A percentile compares a stretch with the other conserved stretches of the same genome.
These are phyloP conservation scores for Colletotrichum camelliae DNA, from an alignment of 2,329 filamentous ascomycete species.

Conservation along the genomic window DNA sequence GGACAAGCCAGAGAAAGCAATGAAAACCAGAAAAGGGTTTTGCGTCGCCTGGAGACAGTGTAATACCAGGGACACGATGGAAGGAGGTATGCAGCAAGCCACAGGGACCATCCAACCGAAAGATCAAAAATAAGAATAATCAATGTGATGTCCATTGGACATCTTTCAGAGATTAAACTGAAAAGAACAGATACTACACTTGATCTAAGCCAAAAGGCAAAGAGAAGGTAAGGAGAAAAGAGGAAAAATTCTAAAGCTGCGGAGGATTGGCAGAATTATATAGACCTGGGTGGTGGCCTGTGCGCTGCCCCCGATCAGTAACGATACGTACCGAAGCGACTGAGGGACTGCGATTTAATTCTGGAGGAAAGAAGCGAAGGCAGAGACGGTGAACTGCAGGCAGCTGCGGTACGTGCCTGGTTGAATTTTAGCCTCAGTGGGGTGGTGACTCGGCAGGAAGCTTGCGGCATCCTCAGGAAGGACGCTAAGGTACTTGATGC, in stretches of 20 bases:
- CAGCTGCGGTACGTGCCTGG: background rate
- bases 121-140: constrained; percentile 15
- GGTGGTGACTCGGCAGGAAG: background rate
- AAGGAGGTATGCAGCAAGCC: constrained; percentile 2
- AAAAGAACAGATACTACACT: constrained; percentile 21
- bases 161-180: constrained; percentile 13
- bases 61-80: constrained; percentile 19
- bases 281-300: background rate
- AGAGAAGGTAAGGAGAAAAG: constrained; percentile 1
- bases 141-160: background rate
- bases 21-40: background rate
- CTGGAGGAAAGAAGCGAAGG: background rate
- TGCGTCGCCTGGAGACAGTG: constrained; percentile 16
- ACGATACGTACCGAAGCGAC: background rate
- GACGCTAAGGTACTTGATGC: background rate
- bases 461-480: background rate
- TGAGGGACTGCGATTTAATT: background rate
- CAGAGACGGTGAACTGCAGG: background rate
- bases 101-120: background rate
- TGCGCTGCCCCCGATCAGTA: background rate
- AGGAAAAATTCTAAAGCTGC: background rate
- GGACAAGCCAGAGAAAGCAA: constrained; percentile 7
- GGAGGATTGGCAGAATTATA: background rate
- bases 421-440: constrained; percentile 8
- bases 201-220: constrained; percentile 16